These are phyloP conservation scores for Pleurotus cornucopiae DNA, from an alignment of 768 basidiomycete species.

Conservation along the genomic window DNA sequence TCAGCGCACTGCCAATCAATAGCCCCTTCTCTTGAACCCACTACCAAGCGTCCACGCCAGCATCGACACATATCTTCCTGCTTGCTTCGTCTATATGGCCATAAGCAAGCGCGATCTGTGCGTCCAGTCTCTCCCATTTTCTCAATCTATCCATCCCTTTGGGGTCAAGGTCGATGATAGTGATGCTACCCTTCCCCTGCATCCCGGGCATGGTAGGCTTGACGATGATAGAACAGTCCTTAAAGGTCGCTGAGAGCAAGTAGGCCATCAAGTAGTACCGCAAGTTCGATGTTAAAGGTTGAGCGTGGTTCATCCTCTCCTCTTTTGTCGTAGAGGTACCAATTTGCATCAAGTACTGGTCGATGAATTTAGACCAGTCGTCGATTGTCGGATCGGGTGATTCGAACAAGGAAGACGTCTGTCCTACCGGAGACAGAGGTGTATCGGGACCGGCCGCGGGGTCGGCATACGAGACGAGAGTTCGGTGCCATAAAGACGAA, in stretches of 20 bases:
- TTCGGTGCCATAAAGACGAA: constrained; percentile 35
- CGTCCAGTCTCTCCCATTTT: constrained; percentile 74
- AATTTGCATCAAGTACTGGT: constrained; percentile 37
- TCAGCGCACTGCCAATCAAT: too few species aligned
- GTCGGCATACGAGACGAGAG: constrained; percentile 14
- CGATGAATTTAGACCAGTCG: constrained; percentile 66
- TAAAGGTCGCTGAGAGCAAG: constrained; percentile 89
- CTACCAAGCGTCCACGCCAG: background rate
- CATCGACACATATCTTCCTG: constrained; percentile 15
- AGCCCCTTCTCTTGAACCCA: background rate
- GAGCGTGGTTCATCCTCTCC: background rate
- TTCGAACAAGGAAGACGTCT: constrained; percentile 24
- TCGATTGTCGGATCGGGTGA: constrained; percentile 48
- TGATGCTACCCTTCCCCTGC: constrained; percentile 33
- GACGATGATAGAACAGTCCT: constrained; percentile 78
- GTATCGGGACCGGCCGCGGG: constrained; percentile 11
- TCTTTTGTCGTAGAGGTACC: constrained; percentile 27
- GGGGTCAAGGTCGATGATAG: constrained; percentile 82
- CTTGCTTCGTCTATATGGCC: constrained; percentile 11
- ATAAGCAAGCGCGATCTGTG: constrained; percentile 54
- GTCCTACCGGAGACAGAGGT: constrained; percentile 26
- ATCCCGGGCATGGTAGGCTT: constrained; percentile 16
- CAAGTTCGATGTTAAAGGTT: constrained; percentile 38
- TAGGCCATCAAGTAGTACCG: constrained; percentile 70
- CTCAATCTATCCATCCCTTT: constrained; percentile 64